Evolutionary conservation across 345 rosid species (phyloP), one percentile per base, ranked within the genome.

Genomic region (Gossypium longicalyx): DNA sequence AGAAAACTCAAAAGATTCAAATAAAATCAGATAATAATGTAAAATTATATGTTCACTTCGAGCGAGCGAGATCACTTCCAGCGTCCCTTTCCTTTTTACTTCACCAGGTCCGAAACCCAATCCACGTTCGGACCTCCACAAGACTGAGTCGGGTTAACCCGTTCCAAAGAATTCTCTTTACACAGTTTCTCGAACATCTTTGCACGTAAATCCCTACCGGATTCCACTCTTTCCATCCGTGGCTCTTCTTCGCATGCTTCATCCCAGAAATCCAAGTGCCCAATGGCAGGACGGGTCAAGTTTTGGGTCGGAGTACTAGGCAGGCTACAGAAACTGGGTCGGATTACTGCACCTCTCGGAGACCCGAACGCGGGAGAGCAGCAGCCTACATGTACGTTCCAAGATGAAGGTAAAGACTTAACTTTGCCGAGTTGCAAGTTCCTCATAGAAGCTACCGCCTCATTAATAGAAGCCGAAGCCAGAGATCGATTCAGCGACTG

Each of bases 71-170:
- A 38, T 49, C 16, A 9, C 19, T 25, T 17, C 53, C 59, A 12
- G 41, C 7, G 5, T 5, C 41, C 41, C 4, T 8, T 59, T 11
- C 3, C 27, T 54, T 75, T 7, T 12, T 7, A 90, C 78, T 77
- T 78, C 44, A 93, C 75, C 29, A 93, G 84, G 34, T 93, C 97
- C 34, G 97, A 90, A 2, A 93, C 89, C 98, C 98, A 89, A 43
- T 83, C 91, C 3, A 91, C 83, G 74, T 93, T 93, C 13, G 92
- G 97, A 56, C 52, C 82, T 5, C 71, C 73, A 1, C 53, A 73
- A 49, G 67, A 41, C 49, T 57, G 80, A 5, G n/a, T 78, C 75
- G 80, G 80, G 7, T 79, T 82, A 3, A 52, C 78, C 72, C 83
- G 80, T 4, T 71, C 86, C 76, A 90, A 22, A 7, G 86, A 80